Conservation (phyloP, 2,329 filamentous ascomycete genomes). For the Aspergillus hortae region DNA sequence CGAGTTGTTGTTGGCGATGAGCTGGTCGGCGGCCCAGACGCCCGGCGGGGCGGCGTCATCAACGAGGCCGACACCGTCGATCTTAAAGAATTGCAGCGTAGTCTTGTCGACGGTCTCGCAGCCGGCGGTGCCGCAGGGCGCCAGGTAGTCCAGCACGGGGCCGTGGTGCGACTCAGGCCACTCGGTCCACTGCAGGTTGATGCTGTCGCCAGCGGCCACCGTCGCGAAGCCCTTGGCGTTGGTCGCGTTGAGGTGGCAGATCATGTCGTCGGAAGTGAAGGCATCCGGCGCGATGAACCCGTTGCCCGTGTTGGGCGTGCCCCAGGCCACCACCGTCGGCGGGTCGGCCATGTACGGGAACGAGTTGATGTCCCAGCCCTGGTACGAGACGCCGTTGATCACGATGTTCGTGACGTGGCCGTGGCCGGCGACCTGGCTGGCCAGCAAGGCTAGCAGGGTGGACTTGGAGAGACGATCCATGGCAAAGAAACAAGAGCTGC, state of each 20-base stretch:
- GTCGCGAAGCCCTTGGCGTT: not conserved
- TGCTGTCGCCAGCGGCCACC: not conserved
- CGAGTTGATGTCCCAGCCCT: slow-evolving; percentile 3
- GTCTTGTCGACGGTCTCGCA: not conserved
- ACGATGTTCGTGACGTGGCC: slow-evolving; percentile 2
- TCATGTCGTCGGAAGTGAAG: not conserved
- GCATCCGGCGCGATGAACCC: not conserved
- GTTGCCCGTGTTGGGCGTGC: not conserved
- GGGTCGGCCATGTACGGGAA: slow-evolving; percentile 2
- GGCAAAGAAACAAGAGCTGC: no score
- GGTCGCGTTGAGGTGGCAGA: slow-evolving; percentile 2
- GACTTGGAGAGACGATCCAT: not conserved
- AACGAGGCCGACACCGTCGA: not conserved
- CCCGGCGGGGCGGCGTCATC: not conserved
- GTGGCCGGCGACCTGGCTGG: not conserved
- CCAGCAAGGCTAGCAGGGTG: not conserved
- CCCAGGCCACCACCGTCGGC: not conserved
- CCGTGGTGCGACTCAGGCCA: slow-evolving; percentile 3
- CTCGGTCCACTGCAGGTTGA: not conserved
- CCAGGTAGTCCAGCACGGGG: not conserved
- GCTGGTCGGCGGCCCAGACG: not conserved
- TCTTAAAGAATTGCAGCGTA: slow-evolving; percentile 1
- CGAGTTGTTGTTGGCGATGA: slow-evolving; percentile 2
- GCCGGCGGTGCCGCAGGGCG: not conserved
- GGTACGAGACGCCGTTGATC: not conserved